Base-by-base conservation (phyloP, 139 green algal species). In the Deuterostichococcus epilithicus region DNA sequence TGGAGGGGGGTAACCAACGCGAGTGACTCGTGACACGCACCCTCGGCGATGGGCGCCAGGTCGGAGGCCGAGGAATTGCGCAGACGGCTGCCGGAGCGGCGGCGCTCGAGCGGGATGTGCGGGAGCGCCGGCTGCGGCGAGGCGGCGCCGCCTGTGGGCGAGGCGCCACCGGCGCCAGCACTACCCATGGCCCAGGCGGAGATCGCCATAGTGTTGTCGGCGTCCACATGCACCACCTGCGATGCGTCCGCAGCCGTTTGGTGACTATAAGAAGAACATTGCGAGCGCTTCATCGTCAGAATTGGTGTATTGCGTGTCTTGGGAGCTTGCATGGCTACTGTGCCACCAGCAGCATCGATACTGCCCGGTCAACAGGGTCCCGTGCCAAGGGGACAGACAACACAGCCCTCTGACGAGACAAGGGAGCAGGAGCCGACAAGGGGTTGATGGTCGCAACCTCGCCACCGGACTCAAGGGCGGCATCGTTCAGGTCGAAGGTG, bases 141-240 rank as follows among this genome's bases (percentile, higher is more conserved):
- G 28, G 30, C 66, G 33, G 1, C 33, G 35, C 35, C 35, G 66
- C 8, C n/a, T 39, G 33, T 22, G 25, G 66, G 66, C 30, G 35
- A 26, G n/a, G 66, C 66, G 66, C 66, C 30, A 18, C 18, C 66
- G 25, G 66, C n/a, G 66, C 66, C 60, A 2, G 74, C 52, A 26
- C 28, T 39, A 42, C 81, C 78, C 73, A 83, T 75, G 34, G 72
- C 83, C 83, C 83, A 87, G 18, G 83, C 68, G n/a, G 83, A 74
- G 65, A 87, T 78, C 26, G 83, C 83, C 67, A 86, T 67, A 0
- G 83, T 87, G 72, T 78, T 76, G 73, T 87, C 83, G 0, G 74
- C 80, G 28, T 84, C 82, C 20, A 87, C 42, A 26, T 84, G 76
- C 38, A 86, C 70, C 34, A 80, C 68, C 76, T 79, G 77, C 28